Conservation (phyloP, 257 asterid species). For the Catharanthus roseus region DNA sequence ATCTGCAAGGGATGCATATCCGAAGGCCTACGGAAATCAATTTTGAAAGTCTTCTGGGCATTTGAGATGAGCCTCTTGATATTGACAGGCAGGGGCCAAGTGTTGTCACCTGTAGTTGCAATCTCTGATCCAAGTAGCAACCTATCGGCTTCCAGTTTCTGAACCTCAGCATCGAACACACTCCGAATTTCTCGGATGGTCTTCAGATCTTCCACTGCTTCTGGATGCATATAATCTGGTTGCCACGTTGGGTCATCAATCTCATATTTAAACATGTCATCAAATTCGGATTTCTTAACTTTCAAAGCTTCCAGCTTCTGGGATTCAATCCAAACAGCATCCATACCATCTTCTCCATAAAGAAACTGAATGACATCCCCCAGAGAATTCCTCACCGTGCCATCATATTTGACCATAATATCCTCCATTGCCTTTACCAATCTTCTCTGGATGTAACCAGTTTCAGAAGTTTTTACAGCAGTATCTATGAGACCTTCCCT, state of each 20-base stretch:
- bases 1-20: conserved; percentile 99
- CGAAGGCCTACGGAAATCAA: conserved; percentile 88
- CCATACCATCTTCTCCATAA: conserved; percentile 99
- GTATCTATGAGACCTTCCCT: conserved; percentile 99
- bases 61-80: conserved; percentile 81
- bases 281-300: conserved; percentile 65
- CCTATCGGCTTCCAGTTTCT: conserved; percentile 92
- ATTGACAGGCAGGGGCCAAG: conserved; percentile 95
- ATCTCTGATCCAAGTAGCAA: conserved; percentile 88
- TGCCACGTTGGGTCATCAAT: conserved; percentile 80
- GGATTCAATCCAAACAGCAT: conserved; percentile 95
- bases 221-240: conserved; percentile 82
- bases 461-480: conserved; percentile 98
- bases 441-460: conserved; percentile 97
- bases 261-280: conserved; percentile 68
- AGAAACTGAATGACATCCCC: conserved; percentile 99
- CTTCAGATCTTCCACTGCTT: conserved; percentile 85
- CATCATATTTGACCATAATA: conserved; percentile 98
- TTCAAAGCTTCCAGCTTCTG: conserved; percentile 91
- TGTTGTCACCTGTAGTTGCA: conserved; percentile 84
- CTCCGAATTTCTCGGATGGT: conserved; percentile 88
- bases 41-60: conserved; percentile 93
- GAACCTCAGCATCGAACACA: conserved; percentile 95
- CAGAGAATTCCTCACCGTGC: conserved; percentile 92
- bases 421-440: conserved; percentile 99